These are phyloP conservation scores for Picochlorum sp. DNA, from an alignment of 139 green algal genomes.

Conservation along the genomic window DNA sequence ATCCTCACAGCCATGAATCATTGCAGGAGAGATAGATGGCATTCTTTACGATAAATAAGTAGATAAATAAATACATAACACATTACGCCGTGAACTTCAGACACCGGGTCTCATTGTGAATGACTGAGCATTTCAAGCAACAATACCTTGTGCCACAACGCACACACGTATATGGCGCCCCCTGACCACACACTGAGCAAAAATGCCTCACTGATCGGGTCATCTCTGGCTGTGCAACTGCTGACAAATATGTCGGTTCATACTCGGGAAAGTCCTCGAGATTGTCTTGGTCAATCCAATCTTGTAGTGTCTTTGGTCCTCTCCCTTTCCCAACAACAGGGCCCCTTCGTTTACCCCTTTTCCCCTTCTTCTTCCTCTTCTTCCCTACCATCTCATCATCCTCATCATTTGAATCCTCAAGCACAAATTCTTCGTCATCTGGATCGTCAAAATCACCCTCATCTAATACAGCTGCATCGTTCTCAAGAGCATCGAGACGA, in stretches of 20 bases:
- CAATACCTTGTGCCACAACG: constrained; percentile 71
- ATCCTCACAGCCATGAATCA: constrained; percentile 57
- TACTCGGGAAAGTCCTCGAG: constrained; percentile 36
- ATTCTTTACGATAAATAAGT: constrained; percentile 46
- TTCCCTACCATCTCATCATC: constrained; percentile 5
- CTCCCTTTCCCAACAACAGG: constrained; percentile 30
- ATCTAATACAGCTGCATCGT: constrained; percentile 49
- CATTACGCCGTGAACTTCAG: constrained; percentile 62
- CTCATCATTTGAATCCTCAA: constrained; percentile 37
- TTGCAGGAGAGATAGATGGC: constrained; percentile 33
- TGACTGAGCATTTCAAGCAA: constrained; percentile 49
- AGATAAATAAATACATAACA: neutral
- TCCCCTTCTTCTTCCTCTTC: constrained; percentile 33
- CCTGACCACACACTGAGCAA: constrained; percentile 44
- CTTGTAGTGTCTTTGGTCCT: constrained; percentile 46
- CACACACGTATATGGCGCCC: constrained; percentile 62
- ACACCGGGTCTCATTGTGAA: constrained; percentile 74
- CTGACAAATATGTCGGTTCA: constrained; percentile 56
- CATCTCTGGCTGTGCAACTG: constrained; percentile 36
- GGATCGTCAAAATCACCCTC: constrained; percentile 28
- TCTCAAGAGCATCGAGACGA: constrained; percentile 64
- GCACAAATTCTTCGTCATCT: constrained; percentile 51
- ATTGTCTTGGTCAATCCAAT: constrained; percentile 53
- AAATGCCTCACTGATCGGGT: constrained; percentile 46
- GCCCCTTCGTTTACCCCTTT: constrained; percentile 33